Conservation (phyloP, 148 eudicot species). For the Dianthus caryophyllus region DNA sequence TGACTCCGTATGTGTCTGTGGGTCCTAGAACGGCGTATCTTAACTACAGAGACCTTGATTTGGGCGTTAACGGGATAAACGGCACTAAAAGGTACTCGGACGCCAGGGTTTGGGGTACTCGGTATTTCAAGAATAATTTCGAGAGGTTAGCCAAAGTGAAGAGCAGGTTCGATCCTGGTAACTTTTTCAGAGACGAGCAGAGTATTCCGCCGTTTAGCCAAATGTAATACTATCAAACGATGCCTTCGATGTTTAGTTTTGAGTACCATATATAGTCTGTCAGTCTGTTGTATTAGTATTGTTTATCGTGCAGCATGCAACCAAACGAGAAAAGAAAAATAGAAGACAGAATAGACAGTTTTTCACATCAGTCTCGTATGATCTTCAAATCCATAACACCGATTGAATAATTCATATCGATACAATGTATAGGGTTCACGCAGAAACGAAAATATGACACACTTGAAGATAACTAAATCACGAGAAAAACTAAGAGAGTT, state of each 20-base stretch:
- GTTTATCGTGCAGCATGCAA: neutral
- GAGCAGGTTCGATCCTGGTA: constrained; percentile 22
- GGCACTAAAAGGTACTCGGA: constrained; percentile 19
- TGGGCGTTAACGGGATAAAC: constrained; percentile 25
- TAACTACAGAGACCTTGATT: constrained; percentile 34
- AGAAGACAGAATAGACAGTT: too few relatives aligned
- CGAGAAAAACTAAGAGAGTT: neutral
- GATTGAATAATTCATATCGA: neutral
- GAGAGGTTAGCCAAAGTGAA: constrained; percentile 29
- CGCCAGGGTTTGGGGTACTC: constrained; percentile 21
- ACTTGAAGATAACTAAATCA: neutral
- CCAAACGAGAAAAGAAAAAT: too few relatives aligned
- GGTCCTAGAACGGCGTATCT: constrained; percentile 32
- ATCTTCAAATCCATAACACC: too few relatives aligned
- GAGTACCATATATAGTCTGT: neutral
- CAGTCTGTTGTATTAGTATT: neutral
- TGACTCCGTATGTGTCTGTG: constrained; percentile 27
- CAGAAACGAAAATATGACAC: neutral
- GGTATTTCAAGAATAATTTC: constrained; percentile 25
- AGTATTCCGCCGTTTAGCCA: constrained; percentile 26
- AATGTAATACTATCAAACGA: neutral
- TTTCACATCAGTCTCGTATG: too few relatives aligned
- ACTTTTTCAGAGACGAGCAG: constrained; percentile 27
- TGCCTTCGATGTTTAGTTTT: neutral
- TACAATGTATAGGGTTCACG: neutral